Conservation (phyloP, 2,329 filamentous ascomycete genomes). For the Talaromyces pinophilus region DNA sequence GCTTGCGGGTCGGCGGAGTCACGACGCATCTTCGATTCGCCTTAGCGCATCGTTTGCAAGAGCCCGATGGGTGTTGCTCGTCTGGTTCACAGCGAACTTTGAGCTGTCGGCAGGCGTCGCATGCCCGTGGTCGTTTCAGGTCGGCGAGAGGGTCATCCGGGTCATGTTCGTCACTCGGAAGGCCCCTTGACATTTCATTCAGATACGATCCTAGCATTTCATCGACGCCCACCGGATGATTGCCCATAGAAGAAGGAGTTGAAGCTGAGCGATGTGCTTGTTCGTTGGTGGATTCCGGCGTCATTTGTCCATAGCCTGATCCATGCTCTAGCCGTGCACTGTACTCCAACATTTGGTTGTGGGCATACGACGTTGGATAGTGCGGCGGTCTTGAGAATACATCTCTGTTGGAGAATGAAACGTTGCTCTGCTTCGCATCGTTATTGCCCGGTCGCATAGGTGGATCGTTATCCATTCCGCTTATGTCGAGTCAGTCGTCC, state of each 20-base stretch:
- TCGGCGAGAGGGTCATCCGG: slow-evolving; percentile 45
- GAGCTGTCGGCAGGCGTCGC: slow-evolving; percentile 72
- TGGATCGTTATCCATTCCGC: slow-evolving; percentile 38
- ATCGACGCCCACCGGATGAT: slow-evolving; percentile 20
- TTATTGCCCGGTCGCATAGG: slow-evolving; percentile 31
- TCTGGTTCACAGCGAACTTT: slow-evolving; percentile 87
- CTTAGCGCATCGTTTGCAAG: slow-evolving; percentile 77
- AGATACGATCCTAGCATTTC: slow-evolving; percentile 13
- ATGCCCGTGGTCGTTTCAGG: slow-evolving; percentile 68
- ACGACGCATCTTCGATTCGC: slow-evolving; percentile 75
- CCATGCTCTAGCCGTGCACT: neutral
- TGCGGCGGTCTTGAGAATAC: slow-evolving; percentile 22
- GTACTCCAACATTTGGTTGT: neutral
- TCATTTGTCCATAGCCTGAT: slow-evolving; percentile 27
- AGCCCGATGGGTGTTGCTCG: slow-evolving; percentile 59
- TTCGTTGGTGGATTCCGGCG: slow-evolving; percentile 27
- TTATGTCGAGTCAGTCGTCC: neutral
- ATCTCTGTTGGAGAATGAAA: slow-evolving; percentile 17
- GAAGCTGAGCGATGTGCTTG: slow-evolving; percentile 23
- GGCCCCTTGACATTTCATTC: slow-evolving; percentile 20
- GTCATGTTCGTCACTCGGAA: slow-evolving; percentile 24
- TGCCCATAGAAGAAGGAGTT: slow-evolving; percentile 24
- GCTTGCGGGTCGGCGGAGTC: slow-evolving; percentile 72
- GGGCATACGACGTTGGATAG: slow-evolving; percentile 6
- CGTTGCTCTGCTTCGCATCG: slow-evolving; percentile 17